A percentile compares a stretch with the other conserved stretches of the same genome.
phyloP scores from a whole-genome alignment of 2,329 filamentous ascomycete species.

The Zymoseptoria brevis region DNA sequence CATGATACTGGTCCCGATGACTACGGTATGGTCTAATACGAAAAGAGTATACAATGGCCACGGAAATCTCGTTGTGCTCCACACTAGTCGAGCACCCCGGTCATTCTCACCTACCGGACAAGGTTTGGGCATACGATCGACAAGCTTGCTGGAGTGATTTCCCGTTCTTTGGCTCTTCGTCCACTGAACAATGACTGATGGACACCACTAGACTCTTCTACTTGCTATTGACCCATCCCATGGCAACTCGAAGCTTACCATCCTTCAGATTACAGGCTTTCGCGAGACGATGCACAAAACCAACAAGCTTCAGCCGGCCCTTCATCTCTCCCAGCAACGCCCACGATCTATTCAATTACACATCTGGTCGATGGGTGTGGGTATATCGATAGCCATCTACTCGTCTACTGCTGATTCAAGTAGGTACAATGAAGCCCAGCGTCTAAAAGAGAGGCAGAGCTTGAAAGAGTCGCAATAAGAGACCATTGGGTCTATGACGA shows the following conservation, averaged over 20 bases:
- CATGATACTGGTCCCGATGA: neutral
- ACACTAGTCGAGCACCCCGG: no score
- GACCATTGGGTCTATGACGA: constrained; percentile 24
- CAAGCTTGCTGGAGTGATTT: no score
- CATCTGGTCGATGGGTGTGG: constrained; percentile 18
- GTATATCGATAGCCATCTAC: neutral
- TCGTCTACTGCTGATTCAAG: neutral
- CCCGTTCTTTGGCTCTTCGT: no score
- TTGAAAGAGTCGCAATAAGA: constrained; percentile 7
- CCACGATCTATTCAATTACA: constrained; percentile 10
- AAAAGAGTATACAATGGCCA: no score
- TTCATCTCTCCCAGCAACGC: neutral
- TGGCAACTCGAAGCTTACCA: neutral
- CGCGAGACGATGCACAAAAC: neutral
- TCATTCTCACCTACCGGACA: no score
- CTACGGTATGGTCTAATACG: no score
- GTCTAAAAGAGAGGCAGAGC: constrained; percentile 6
- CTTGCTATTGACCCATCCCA: neutral
- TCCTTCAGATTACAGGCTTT: neutral
- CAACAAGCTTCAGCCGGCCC: neutral
- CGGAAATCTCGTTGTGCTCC: no score
- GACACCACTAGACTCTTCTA: neutral
- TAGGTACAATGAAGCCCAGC: constrained; percentile 14
- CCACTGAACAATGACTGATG: neutral
- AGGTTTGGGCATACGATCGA: no score